phyloP scores from a whole-genome alignment of 2,329 filamentous ascomycete genomes.

The Emericellopsis atlantica region DNA sequence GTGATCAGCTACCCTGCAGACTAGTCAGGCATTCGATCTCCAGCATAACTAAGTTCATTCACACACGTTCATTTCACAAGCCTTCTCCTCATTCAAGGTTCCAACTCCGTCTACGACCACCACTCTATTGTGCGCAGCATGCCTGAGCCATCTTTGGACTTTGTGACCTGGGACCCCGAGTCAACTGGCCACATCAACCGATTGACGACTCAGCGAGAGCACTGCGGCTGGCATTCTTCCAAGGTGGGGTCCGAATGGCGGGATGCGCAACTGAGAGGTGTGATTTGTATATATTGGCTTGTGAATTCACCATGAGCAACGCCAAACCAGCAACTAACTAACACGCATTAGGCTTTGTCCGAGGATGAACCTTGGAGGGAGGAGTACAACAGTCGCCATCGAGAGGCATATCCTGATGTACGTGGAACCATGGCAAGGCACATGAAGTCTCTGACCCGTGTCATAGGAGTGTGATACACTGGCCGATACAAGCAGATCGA shows the following conservation, averaged over 20 bases:
- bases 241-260: slow-evolving; percentile 8
- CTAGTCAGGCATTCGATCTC: no score
- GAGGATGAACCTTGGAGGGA: slow-evolving; percentile 3
- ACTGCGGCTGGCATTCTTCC: slow-evolving; percentile 11
- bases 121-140: no score
- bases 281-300: slow-evolving; percentile 9
- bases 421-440: background rate
- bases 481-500: slow-evolving; percentile 4
- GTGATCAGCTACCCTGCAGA: no score
- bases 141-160: slow-evolving; percentile 1
- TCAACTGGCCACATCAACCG: slow-evolving; percentile 9
- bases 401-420: slow-evolving; percentile 11
- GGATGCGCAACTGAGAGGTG: slow-evolving; percentile 6
- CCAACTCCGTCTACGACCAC: no score
- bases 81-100: no score
- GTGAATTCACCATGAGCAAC: background rate
- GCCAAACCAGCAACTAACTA: background rate
- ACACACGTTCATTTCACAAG: no score
- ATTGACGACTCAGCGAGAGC: slow-evolving; percentile 10
- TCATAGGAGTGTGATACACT: slow-evolving; percentile 5
- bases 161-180: slow-evolving; percentile 14
- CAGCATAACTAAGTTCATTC: no score
- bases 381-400: slow-evolving; percentile 3
- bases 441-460: slow-evolving; percentile 1
- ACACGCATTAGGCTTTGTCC: slow-evolving; percentile 6